Base-by-base conservation (phyloP, 1,284 basidiomycete species). In the Bjerkandera adusta region DNA sequence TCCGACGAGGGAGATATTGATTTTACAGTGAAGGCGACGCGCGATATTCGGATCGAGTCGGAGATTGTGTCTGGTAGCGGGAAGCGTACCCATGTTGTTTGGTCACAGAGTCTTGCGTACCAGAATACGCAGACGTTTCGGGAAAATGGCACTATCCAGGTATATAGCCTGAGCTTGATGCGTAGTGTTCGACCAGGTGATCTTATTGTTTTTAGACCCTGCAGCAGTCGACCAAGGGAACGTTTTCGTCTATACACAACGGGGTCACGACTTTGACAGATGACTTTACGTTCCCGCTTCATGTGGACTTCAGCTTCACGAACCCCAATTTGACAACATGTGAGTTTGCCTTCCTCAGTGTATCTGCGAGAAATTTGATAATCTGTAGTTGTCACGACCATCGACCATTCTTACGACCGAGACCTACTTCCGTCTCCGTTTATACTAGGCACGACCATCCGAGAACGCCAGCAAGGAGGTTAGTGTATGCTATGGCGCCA, bases 331-430 rank as follows among this genome's bases (percentile, higher is more conserved):
- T 72, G 13, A 68, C 67, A 16, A 69, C 66, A 39, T 81, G 85
- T 85, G 63, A 50, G 78, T 66, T 2, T 5, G 26, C 11, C n/a
- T 8, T 30, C n/a, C n/a, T n/a, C n/a, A 30, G 6, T 15, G 16
- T 13, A 1, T 26, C 12, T 21, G 3, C 16, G 22, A 27, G 5
- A 13, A 21, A 7, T 29, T 5, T n/a, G n/a, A 13, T 18, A 40
- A 20, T 39, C 26, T 3, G 35, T 40, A 50, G 32, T 85, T 82
- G 75, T 56, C 38, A 68, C 76, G 1, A 57, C 63, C 3, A 75
- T 89, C 52, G 83, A 89, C 56, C 85, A 87, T 58, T 82, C 79
- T 0, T 89, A 87, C 58, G 64, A 78, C 47, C 79, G 85, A 15
- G 66, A 69, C 12, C 64, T 82, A 32, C 58, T 74, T 12, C 83